Conservation (phyloP, 768 basidiomycete species). For the Punctularia strigosozonata region DNA sequence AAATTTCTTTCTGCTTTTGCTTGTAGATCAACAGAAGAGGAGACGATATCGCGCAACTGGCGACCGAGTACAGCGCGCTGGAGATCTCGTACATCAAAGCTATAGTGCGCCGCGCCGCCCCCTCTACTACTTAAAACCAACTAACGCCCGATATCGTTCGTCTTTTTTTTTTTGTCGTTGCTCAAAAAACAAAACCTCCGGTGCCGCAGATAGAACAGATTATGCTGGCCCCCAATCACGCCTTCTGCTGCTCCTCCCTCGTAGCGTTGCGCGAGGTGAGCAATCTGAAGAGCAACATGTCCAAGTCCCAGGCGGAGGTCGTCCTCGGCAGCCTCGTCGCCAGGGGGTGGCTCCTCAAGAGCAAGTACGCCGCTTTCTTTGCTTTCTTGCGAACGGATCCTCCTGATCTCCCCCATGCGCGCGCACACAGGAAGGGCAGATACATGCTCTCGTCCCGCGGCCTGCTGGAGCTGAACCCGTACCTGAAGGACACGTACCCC, state of each 20-base stretch:
- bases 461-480: conserved; percentile 59
- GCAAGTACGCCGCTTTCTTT: conserved; percentile 38
- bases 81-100: conserved; percentile 84
- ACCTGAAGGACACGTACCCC: conserved; percentile 62
- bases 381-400: background rate
- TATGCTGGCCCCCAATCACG: conserved; percentile 63
- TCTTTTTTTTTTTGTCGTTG: too few species aligned
- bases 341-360: conserved; percentile 68
- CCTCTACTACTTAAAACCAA: background rate
- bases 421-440: conserved; percentile 34
- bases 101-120: conserved; percentile 32
- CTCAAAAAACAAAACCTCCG: too few species aligned
- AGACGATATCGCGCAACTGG: conserved; percentile 75
- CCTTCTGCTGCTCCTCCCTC: conserved; percentile 68
- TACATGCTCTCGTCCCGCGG: conserved; percentile 71
- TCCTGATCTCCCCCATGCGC: background rate
- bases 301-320: conserved; percentile 62
- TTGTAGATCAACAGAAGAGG: conserved; percentile 66
- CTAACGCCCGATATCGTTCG: too few species aligned
- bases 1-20: background rate
- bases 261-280: conserved; percentile 65
- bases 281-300: conserved; percentile 43
- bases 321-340: conserved; percentile 73
- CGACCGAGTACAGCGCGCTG: conserved; percentile 65
- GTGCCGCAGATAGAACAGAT: conserved; percentile 71